phyloP scores from a whole-genome alignment of 2,329 filamentous ascomycete genomes.

The Ophiocordyceps camponoti-leonardi region DNA sequence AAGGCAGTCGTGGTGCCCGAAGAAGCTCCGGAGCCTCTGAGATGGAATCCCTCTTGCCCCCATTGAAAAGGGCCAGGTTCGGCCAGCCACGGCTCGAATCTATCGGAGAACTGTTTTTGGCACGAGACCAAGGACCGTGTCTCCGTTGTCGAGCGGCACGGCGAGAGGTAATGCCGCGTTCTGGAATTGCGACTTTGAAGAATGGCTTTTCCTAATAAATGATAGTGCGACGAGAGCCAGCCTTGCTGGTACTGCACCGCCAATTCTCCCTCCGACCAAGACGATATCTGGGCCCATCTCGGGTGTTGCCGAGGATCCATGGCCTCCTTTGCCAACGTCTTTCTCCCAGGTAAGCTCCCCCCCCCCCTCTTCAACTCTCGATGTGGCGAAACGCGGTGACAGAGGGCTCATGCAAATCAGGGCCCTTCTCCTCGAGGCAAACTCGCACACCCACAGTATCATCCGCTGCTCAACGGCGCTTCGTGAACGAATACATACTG shows the following conservation, averaged over 20 bases:
- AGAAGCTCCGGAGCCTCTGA: conserved; percentile 28
- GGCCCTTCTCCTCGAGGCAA: conserved; percentile 28
- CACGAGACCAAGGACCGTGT: conserved; percentile 29
- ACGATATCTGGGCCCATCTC: conserved; percentile 29
- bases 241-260: conserved; percentile 30
- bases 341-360: conserved; percentile 28
- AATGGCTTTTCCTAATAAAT: background rate
- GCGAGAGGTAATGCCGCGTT: conserved; percentile 21
- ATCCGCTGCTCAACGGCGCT: conserved; percentile 27
- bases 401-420: conserved; percentile 9
- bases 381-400: background rate
- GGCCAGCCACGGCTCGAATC: conserved; percentile 37
- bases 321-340: conserved; percentile 26
- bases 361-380: background rate
- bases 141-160: conserved; percentile 31
- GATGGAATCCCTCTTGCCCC: conserved; percentile 33
- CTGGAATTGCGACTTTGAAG: background rate
- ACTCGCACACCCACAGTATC: conserved; percentile 32
- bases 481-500: conserved; percentile 34
- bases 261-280: conserved; percentile 15
- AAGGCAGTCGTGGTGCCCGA: conserved; percentile 17
- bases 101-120: conserved; percentile 35
- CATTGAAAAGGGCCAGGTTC: conserved; percentile 33
- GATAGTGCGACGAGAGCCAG: conserved; percentile 32
- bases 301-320: conserved; percentile 35